Evolutionary conservation across 1,139 yeast genomes (phyloP), one percentile per base, ranked within the genome.

Genomic region (Debaryomyces robertsiae): DNA sequence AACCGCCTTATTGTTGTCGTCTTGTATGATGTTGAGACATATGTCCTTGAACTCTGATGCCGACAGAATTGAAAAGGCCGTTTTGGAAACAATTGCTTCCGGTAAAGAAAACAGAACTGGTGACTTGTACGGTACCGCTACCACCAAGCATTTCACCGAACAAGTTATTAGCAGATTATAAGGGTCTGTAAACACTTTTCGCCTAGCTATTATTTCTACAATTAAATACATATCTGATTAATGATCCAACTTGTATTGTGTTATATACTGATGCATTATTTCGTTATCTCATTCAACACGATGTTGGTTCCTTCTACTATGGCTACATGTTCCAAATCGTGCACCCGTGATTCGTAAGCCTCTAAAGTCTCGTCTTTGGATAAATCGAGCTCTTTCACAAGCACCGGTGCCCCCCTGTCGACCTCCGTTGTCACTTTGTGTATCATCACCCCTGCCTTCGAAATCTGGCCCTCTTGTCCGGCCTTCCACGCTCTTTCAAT

Each of bases 11-110:
- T 78, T 93, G 65, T 80, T 93, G 65, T 89, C 97, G 38, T 91
- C 98, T 40, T 90, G 90, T 63, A 91, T 93, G 97, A 91, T 93
- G 98, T 84, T 93, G 79, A 87, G 95, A 78, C 98, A 93, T 78
- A 90, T 93, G 98, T 84, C 88, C 42, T 80, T 93, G 68, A 76
- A 79, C 65, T 73, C 76, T 33, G 79, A 84, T 57, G 98, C 97
- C 57, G 84, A 79, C 65, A 77, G 73, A 67, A 89, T 93, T 62
- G 95, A 90, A 75, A 69, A 66, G 55, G 98, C 98, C 47, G 96
- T 91, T 45, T 79, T 90, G 65, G 80, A 79, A 61, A 89, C 98
- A 56, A 86, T 93, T 63, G 98, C 98, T 51, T 86, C 96, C 39
- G 96, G 97, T 58, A 82, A 90, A 54, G 94, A 86, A 68, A 73